Conservation (phyloP, 148 eudicot species). For the Rhododendron molle region DNA sequence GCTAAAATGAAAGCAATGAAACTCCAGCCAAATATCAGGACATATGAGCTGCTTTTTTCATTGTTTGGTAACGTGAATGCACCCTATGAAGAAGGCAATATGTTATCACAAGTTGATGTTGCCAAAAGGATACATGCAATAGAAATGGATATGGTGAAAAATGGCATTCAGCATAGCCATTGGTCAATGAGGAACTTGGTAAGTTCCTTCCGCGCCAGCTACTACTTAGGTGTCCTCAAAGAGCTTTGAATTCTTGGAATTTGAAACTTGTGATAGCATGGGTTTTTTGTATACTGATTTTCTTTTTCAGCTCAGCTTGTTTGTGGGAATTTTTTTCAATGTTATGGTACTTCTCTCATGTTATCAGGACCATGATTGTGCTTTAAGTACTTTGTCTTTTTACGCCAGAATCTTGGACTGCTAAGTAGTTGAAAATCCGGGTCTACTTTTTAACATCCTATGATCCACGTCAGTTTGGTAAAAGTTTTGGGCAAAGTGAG, state of each 20-base stretch:
- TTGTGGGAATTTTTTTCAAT: not conserved
- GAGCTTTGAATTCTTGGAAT: not conserved
- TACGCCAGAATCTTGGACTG: not conserved
- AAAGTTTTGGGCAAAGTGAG: not conserved
- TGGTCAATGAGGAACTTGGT: conserved; percentile 62
- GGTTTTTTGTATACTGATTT: not conserved
- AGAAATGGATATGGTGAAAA: conserved; percentile 70
- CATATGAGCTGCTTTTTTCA: conserved; percentile 72
- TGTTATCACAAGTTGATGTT: conserved; percentile 56
- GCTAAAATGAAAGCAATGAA: conserved; percentile 66
- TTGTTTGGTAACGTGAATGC: conserved; percentile 81
- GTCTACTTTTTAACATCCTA: not conserved
- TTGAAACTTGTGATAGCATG: not conserved
- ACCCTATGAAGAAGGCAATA: conserved; percentile 77
- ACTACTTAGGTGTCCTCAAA: not conserved
- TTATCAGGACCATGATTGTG: not conserved
- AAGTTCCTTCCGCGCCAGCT: conserved; percentile 7
- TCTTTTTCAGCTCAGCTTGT: conserved; percentile 2
- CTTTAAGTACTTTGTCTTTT: not conserved
- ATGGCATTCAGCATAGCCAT: conserved; percentile 69
- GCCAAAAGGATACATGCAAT: conserved; percentile 64
- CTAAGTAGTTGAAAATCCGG: not conserved
- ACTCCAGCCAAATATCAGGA: conserved; percentile 49
- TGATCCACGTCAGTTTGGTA: not conserved
- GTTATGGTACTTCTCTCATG: not conserved